Percentiles rank a stretch among this genome's conserved stretches.
Evolutionary conservation across 169 alveolate genomes (phyloP).

Genomic region (Cryptosporidium bovis): DNA sequence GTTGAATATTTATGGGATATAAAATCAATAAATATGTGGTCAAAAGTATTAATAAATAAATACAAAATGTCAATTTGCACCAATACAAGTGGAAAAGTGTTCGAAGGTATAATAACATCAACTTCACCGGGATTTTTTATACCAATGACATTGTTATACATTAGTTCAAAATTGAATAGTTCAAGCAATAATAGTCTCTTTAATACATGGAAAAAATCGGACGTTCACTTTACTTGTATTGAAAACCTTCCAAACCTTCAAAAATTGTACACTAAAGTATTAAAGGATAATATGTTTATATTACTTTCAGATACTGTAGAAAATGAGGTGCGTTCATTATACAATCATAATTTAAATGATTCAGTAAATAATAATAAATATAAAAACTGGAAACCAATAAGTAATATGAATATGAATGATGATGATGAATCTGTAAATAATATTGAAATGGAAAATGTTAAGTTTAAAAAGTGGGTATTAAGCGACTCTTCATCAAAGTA

Average conservation of each 20-base stretch:
- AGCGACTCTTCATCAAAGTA: conserved; percentile 35
- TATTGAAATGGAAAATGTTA: conserved; percentile 1
- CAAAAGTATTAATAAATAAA: conserved; percentile 21
- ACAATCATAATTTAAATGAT: conserved; percentile 6
- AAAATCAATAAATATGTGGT: conserved; percentile 46
- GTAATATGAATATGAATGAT: not conserved
- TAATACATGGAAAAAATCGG: conserved; percentile 51
- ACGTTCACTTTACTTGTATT: conserved; percentile 62
- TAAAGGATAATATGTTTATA: conserved; percentile 29
- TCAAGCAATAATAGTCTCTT: conserved; percentile 16
- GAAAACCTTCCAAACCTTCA: conserved; percentile 71
- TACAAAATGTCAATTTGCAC: conserved; percentile 10
- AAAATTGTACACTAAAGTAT: conserved; percentile 32
- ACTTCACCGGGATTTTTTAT: conserved; percentile 57
- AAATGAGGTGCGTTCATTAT: conserved; percentile 28
- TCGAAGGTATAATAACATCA: conserved; percentile 58
- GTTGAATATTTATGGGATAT: conserved; percentile 63
- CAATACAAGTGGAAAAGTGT: conserved; percentile 21
- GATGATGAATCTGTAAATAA: not conserved
- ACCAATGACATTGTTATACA: conserved; percentile 42
- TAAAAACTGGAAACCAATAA: conserved; percentile 66
- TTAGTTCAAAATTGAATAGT: conserved; percentile 51
- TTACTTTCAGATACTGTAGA: conserved; percentile 54
- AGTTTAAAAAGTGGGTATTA: conserved; percentile 21
- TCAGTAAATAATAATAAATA: not conserved